Percentiles rank a stretch among this genome's conserved stretches.
Conservation (phyloP, 2,329 filamentous ascomycete genomes). For the Aspergillus calidoustus region DNA sequence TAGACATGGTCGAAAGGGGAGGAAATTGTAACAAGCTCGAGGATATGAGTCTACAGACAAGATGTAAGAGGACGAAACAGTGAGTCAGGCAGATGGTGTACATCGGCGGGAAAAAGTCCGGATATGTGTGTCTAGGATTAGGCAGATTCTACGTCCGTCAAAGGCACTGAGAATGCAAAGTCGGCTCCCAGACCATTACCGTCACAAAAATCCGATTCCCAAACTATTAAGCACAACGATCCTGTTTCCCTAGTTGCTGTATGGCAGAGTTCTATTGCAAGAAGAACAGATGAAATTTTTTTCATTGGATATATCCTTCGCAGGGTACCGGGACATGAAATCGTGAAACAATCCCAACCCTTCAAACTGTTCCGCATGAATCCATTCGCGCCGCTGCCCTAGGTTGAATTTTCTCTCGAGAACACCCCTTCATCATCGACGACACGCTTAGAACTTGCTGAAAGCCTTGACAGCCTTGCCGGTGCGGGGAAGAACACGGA, state of each 20-base stretch:
- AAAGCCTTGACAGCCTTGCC: constrained; percentile 98
- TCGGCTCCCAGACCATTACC: background rate
- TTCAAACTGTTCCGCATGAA: constrained; percentile 41
- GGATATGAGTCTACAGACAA: too few relatives aligned
- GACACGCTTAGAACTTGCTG: constrained; percentile 85
- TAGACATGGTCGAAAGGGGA: background rate
- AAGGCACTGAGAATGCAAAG: background rate
- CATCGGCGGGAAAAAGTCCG: too few relatives aligned
- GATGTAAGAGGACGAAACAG: too few relatives aligned
- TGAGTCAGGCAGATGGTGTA: too few relatives aligned
- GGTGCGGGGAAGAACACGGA: constrained; percentile 95
- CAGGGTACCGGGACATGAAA: constrained; percentile 48
- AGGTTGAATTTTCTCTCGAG: constrained; percentile 37
- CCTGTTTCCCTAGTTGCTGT: constrained; percentile 25
- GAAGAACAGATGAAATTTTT: constrained; percentile 44
- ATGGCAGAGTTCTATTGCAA: constrained; percentile 29
- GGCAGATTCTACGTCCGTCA: background rate
- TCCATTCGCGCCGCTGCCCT: constrained; percentile 45
- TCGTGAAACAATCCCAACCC: constrained; percentile 46
- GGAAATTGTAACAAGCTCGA: background rate
- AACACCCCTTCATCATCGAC: constrained; percentile 37
- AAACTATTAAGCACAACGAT: constrained; percentile 7
- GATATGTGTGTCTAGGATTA: too few relatives aligned
- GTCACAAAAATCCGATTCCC: constrained; percentile 9
- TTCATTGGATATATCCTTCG: constrained; percentile 46